Base-by-base conservation (phyloP, 257 asterid species). In the Pogostemon cablin region DNA sequence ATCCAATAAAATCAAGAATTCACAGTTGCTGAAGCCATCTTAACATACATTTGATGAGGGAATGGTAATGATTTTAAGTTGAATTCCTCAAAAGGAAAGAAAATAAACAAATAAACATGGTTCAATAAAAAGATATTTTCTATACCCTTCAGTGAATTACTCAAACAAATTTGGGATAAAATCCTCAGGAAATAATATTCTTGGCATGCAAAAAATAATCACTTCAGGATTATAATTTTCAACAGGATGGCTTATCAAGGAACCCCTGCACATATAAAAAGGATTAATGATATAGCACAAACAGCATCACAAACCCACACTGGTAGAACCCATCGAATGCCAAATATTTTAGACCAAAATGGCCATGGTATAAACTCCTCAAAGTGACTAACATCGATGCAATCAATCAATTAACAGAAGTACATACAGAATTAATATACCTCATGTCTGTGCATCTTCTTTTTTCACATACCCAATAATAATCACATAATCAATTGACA, bases 201-300 rank as follows among this genome's bases (percentile, higher is more conserved):
- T 52, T 2, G 1, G 25, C 25, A 20, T 20, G 25, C 25, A 20
- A 20, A 20, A 20, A 20, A 37, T 62, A 6, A 44, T 20, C 80
- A 76, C 25, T 20, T 20, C 25, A 20, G 25, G 25, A 20, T 20
- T 20, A 20, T 20, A 20, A 78, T 91, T 91, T 80, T 91, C 98
- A 49, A 95, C 98, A 9, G 99, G 98, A 74, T 95, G 98, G 75
- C 98, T 98, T 59, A 95, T 95, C 72, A 91, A 86, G 68, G 99
- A 89, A 59, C 99, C 98, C 85, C 99, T 95, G 91, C 58, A 79
- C 65, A 54, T 17, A 74, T 37, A 72, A 65, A 20, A 76, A 66
- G 58, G 61, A 81, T 55, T 42, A 69, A 47, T 39, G 55, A 35
- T 35, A 56, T 20, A 71, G 50, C 41, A 44, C 37, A 38, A 15